These are phyloP conservation scores for Aechmea fasciata DNA, from an alignment of 176 grass and related monocot species.

Conservation along the genomic window DNA sequence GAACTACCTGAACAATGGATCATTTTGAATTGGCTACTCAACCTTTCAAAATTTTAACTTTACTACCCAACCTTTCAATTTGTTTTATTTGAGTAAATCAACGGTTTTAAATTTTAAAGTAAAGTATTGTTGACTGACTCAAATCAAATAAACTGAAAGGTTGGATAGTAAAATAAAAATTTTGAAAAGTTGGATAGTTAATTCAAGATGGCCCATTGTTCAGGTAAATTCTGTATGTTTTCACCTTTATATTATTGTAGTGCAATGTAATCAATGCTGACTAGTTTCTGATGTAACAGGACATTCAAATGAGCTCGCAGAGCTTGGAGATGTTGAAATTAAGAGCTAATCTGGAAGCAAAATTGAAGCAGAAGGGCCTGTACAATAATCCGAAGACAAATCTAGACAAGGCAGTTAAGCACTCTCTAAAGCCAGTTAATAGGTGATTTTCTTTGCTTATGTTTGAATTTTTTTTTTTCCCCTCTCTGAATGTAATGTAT, in stretches of 20 bases:
- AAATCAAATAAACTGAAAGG: no score
- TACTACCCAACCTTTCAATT: no score
- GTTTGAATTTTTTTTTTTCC: neutral
- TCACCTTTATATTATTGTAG: neutral
- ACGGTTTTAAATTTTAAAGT: no score
- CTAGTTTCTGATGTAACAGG: constrained; percentile 29
- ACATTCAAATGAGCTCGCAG: constrained; percentile 37
- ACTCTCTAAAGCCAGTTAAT: constrained; percentile 28
- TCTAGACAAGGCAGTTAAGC: constrained; percentile 28
- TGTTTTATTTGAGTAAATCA: no score
- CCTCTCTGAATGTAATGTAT: constrained; percentile 8
- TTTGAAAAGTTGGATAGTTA: no score
- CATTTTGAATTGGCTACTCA: no score
- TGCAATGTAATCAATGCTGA: constrained; percentile 15
- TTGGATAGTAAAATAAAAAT: no score
- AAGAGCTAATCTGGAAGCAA: constrained; percentile 75
- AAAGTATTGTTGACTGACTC: no score
- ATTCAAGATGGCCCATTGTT: no score
- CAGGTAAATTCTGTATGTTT: no score
- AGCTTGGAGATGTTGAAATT: constrained; percentile 89
- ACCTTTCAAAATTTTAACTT: no score
- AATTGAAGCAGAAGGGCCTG: constrained; percentile 78
- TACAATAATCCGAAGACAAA: constrained; percentile 45
- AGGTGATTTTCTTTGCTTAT: constrained; percentile 28
- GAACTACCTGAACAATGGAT: no score